Evolutionary conservation across 2,329 filamentous ascomycete genomes (phyloP), one percentile per base, ranked within the genome.

Genomic region (Paecilomyces niveus): DNA sequence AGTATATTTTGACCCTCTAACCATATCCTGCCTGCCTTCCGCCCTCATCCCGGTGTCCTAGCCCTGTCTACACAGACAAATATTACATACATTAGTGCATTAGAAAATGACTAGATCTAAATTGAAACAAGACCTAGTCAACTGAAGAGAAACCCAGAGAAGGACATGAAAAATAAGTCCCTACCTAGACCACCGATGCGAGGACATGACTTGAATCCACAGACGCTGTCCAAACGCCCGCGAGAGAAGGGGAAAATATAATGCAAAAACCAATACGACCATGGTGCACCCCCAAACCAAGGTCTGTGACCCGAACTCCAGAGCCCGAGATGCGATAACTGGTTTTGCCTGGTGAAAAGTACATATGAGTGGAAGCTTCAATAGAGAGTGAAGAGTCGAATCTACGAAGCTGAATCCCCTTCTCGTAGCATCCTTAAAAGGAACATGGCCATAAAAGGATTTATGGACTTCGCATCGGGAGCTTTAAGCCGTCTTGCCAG

Each of bases 401-500:
- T 8, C 8, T 39, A 39, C 18, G 39, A 45, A 45, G 39, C 7
- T 8, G 15, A 18, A 45, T 18, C 15, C n/a, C 26, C 26, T 8
- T 45, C 8, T 45, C 4, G 39, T 9, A 45, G 15, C n/a, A n/a
- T 18, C 6, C 39, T 18, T 45, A 3, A 13, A 7, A 45, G 39
- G n/a, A 18, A 8, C 6, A 18, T 45, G 39, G 39, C 39, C 18
- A 8, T 8, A 21, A 18, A 9, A 18, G 22, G 11, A 13, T 10
- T 21, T 26, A 21, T 29, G 10, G 3, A 9, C 50, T 13, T n/a
- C 8, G 50, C 13, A 24, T 26, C 2, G 18, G 6, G 15, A 31
- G 5, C 18, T 21, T 66, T 70, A 71, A 57, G 67, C 65, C 60
- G 61, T 63, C 65, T 65, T 66, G 18, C 63, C 61, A 26, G 67